phyloP scores from a whole-genome alignment of 2,329 filamentous ascomycete species.

The Akanthomyces lecanii region DNA sequence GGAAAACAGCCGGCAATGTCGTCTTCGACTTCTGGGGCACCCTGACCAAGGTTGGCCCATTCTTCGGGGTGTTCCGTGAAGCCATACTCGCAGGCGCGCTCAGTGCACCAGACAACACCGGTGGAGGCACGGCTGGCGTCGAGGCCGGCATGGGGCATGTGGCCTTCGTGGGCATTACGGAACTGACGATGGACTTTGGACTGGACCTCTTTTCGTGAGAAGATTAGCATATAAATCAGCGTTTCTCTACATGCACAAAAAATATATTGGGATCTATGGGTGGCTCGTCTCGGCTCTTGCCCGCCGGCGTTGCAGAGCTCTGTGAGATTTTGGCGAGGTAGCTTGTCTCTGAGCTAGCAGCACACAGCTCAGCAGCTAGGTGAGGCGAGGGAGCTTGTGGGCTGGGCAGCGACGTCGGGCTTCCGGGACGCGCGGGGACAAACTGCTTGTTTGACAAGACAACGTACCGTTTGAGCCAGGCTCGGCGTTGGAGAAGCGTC shows the following conservation, averaged over 20 bases:
- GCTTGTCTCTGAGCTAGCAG: background rate
- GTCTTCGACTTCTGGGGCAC: conserved; percentile 89
- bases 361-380: background rate
- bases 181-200: conserved; percentile 88
- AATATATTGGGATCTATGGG: background rate
- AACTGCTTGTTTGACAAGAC: background rate
- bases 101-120: conserved; percentile 89
- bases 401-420: background rate
- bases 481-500: conserved; percentile 57
- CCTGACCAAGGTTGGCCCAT: conserved; percentile 94
- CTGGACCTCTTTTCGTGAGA: conserved; percentile 58
- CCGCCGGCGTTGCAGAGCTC: background rate
- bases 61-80: conserved; percentile 74
- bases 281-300: background rate
- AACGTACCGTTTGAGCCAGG: conserved; percentile 52
- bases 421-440: conserved; percentile 12
- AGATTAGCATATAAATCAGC: background rate
- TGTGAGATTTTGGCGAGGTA: conserved; percentile 1
- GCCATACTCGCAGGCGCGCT: conserved; percentile 83
- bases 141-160: conserved; percentile 85
- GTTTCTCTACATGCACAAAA: background rate
- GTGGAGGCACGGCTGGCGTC: conserved; percentile 85
- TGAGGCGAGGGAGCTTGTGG: background rate
- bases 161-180: conserved; percentile 83
- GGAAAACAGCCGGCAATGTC: conserved; percentile 87